Base-by-base conservation (phyloP, 2,329 filamentous ascomycete species). In the Trichoderma polysporum region DNA sequence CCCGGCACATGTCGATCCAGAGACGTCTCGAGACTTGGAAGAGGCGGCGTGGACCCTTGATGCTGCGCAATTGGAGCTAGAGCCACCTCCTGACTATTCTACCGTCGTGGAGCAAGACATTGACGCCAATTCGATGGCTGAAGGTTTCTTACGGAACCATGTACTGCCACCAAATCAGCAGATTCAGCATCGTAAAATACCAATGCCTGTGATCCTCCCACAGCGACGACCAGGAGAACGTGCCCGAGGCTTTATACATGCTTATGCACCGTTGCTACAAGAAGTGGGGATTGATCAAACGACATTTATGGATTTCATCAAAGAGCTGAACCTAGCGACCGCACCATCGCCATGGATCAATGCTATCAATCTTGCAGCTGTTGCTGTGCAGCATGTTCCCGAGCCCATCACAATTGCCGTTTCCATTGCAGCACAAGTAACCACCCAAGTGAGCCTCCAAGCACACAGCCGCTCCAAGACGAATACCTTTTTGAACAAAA, bases 401-500 rank as follows among this genome's bases (percentile, higher is more conserved):
- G 73, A 73, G 50, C 76, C 78, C 1, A 79, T 82, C 15, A 76
- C 77, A 3, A 76, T 82, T 62, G 79, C 79, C 0, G 77, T 84
- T 13, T 80, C 79, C 1, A 76, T 81, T 7, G 81, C 77, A 0
- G 77, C 83, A 0, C 79, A 83, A 53, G 69, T 83, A 4, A 77
- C 76, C 0, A 80, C 81, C 0, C 74, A 80, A 13, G 75, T 79
- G 1, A 79, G 79, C 1, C 79, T 80, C 63, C 79, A 82, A 59
- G 73, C 78, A 0, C 76, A 80, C 33, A 77, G 75, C 10, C 78
- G 78, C 19, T 75, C 77, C 70, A 76, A 79, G 49, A 80, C 83
- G 0, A 88, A 87, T 70, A 76, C 73, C 0, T 89, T 86, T 71
- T 79, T 90, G 17, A 81, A 87, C 69, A 75, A 78, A 39, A 80